A percentile compares a stretch with the other conserved stretches of the same genome.
Evolutionary conservation across 2,329 filamentous ascomycete genomes (phyloP).

Genomic region (Cladophialophora chaetospira): DNA sequence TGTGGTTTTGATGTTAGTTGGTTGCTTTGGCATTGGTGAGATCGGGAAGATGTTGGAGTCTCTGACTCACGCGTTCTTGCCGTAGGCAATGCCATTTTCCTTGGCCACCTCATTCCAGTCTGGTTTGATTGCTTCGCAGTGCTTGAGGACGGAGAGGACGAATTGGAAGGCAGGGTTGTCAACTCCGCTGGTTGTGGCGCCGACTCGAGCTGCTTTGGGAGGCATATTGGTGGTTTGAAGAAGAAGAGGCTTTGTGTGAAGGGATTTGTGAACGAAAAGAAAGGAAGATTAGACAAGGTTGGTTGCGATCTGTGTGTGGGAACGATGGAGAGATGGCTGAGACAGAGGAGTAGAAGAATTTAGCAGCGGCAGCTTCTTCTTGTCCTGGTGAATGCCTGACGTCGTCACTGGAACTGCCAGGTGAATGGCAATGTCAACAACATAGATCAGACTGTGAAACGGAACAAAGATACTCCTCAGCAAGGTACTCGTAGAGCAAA

Average conservation of each 20-base stretch:
- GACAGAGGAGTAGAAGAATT: no score
- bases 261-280: no score
- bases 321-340: not conserved
- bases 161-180: conserved; percentile 13
- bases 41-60: not conserved
- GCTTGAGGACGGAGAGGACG: conserved; percentile 23
- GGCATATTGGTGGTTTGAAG: no score
- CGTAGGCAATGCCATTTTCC: conserved; percentile 26
- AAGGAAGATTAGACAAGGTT: no score
- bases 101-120: conserved; percentile 24
- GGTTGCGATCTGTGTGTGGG: not conserved
- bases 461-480: no score
- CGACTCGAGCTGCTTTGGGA: not conserved
- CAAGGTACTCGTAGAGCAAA: no score
- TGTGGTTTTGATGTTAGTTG: not conserved
- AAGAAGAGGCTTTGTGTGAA: no score
- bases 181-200: not conserved
- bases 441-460: no score
- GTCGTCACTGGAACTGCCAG: no score
- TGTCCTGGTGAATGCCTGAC: no score
- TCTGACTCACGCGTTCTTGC: conserved; percentile 25
- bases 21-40: not conserved
- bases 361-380: no score
- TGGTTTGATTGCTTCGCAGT: conserved; percentile 20
- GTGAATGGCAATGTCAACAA: no score